Percentiles rank a stretch among this genome's conserved stretches.
Evolutionary conservation across 1,139 yeast species (phyloP).

Genomic region (Saccharomyces uvarum): DNA sequence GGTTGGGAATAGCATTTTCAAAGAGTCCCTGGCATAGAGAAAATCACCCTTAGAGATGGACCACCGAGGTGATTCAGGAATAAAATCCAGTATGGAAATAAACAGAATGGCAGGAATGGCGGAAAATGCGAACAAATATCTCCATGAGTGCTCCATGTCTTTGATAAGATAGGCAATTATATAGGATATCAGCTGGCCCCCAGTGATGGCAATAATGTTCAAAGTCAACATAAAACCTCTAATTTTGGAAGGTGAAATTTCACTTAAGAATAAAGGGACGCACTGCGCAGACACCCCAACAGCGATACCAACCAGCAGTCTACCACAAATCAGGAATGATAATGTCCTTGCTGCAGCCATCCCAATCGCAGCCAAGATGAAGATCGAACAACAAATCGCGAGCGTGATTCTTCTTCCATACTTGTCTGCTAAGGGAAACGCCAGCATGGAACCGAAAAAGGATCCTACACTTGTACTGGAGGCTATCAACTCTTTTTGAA

Average conservation of each 20-base stretch:
- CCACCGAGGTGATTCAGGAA: conserved; percentile 59
- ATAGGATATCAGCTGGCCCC: conserved; percentile 41
- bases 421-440: conserved; percentile 33
- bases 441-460: conserved; percentile 36
- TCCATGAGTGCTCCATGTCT: conserved; percentile 34
- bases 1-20: conserved; percentile 34
- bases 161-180: conserved; percentile 30
- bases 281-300: conserved; percentile 40
- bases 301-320: conserved; percentile 38
- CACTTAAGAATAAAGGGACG: conserved; percentile 39
- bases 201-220: conserved; percentile 39
- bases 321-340: conserved; percentile 30
- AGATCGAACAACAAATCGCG: conserved; percentile 33
- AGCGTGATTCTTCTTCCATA: conserved; percentile 37
- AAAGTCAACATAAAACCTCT: conserved; percentile 37
- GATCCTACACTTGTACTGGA: conserved; percentile 40
- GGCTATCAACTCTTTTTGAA: conserved; percentile 37
- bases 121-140: conserved; percentile 36
- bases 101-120: conserved; percentile 37
- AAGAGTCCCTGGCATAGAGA: conserved; percentile 36
- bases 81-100: conserved; percentile 33
- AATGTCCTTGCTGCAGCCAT: conserved; percentile 34
- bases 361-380: conserved; percentile 34
- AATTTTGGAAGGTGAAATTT: conserved; percentile 36
- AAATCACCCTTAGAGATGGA: conserved; percentile 37